These are phyloP conservation scores for Sporothrix brunneoviolacea DNA, from an alignment of 2,329 filamentous ascomycete genomes.

Conservation along the genomic window DNA sequence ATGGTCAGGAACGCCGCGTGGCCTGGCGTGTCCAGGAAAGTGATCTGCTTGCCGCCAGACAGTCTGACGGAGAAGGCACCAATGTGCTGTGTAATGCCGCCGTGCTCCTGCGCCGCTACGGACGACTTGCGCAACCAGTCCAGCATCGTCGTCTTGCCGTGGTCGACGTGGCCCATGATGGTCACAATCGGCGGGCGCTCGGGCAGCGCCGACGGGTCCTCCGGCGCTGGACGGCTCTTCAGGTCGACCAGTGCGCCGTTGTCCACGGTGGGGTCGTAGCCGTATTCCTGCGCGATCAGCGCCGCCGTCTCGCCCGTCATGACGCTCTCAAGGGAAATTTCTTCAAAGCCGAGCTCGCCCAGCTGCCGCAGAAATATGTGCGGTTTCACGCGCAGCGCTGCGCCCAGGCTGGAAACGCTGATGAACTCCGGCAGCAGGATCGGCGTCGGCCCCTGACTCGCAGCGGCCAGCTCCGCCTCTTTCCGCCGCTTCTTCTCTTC, in stretches of 20 bases:
- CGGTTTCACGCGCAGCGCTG: conserved; percentile 63
- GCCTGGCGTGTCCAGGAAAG: conserved; percentile 93
- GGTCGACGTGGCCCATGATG: conserved; percentile 98
- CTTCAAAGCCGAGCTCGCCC: conserved; percentile 82
- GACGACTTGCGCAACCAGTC: conserved; percentile 92
- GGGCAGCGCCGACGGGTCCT: conserved; percentile 63
- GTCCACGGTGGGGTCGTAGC: conserved; percentile 77
- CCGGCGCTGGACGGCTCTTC: conserved; percentile 58
- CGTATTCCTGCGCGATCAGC: conserved; percentile 85
- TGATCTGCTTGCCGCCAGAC: conserved; percentile 81
- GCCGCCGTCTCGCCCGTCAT: conserved; percentile 87
- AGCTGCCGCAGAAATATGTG: conserved; percentile 69
- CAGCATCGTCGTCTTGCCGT: conserved; percentile 93
- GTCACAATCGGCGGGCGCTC: conserved; percentile 86
- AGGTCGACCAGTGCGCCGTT: conserved; percentile 62
- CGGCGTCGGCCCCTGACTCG: conserved; percentile 39
- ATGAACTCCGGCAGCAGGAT: conserved; percentile 88
- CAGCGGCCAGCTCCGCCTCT: conserved; percentile 32
- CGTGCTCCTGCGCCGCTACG: conserved; percentile 83
- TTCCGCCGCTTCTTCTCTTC: conserved; percentile 37
- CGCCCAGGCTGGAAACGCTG: conserved; percentile 74
- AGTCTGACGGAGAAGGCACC: conserved; percentile 91
- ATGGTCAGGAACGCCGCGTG: conserved; percentile 94
- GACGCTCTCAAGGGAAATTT: conserved; percentile 73
- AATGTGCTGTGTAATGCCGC: conserved; percentile 97